Base-by-base conservation (phyloP, 768 basidiomycete species). In the Suillus bovinus region DNA sequence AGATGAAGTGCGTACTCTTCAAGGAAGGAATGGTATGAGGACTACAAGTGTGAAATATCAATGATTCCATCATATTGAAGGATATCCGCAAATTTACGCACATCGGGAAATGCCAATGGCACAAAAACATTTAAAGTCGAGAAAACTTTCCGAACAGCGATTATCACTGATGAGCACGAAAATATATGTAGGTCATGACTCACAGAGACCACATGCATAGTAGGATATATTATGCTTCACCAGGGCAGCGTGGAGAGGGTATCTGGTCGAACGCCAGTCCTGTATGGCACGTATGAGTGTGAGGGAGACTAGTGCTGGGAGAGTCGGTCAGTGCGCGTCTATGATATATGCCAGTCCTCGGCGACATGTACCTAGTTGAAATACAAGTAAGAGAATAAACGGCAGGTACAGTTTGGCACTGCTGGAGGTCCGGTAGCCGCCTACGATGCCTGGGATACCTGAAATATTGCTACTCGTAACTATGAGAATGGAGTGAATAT, bases 161-260 rank as follows among this genome's bases (percentile, higher is more conserved):
- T 50, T 2, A 29, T 50, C 17, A 29, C 17, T 27, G 17, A 50
- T 50, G 9, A 29, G 27, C 9, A 29, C 16, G 17, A 2, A 50
- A 5, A 10, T 17, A 29, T 5, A 10, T n/a, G n/a, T n/a, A n/a
- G n/a, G n/a, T n/a, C n/a, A n/a, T 27, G 47, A 50, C 49, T 50
- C 49, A 50, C 49, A 16, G 2, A 50, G 9, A 5, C 49, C 49
- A 9, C 49, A 50, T 20, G 49, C 29, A 10, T 50, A 50, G 27
- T 50, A 50, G 27, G 17, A 50, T 50, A 50, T 50, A 17, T 29
- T 50, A 50, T 50, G 49, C 27, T 50, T 50, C 29, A 50, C 16
- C 8, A 50, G 17, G 49, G 27, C 8, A 10, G 49, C 27, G 10
- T 50, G 8, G 4, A 50, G 49, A 29, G 49, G 27, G 4, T 17